Base-by-base conservation (phyloP, 306 rosid genomes). In the Nissolia schottii region DNA sequence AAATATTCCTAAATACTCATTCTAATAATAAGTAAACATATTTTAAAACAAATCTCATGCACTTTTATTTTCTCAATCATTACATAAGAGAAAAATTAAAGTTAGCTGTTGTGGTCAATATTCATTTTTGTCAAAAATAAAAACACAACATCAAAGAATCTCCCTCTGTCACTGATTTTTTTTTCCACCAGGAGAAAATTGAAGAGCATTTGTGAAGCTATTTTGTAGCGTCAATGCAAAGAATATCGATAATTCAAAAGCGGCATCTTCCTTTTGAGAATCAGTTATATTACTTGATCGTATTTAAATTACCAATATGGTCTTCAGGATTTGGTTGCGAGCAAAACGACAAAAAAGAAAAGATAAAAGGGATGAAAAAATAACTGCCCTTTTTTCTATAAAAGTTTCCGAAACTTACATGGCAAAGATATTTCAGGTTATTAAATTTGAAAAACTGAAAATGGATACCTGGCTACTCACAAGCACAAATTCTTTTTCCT, bases 401-500 rank as follows among this genome's bases (percentile, higher is more conserved):
- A 71, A 66, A 64, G 77, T 54, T 49, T 64, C 50, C 56, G 41
- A 84, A 74, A 74, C 70, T 2, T 68, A 76, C 83, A 61, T 74
- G 22, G 63, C 56, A 64, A 51, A 9, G 54, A 45, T 71, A 64
- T 63, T 64, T 62, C 24, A 41, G 41, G 27, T 28, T 16, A 55
- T 40, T 40, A 13, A 70, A 78, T 57, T 31, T 46, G 45, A 67
- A 76, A 27, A 56, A 66, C 80, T 10, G 15, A 45, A 66, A 67
- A 66, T 56, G 2, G 41, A 65, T 45, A 48, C 19, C n/a, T 43
- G 19, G 50, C 50, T 43, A 8, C 53, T 66, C 29, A 25, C 19
- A 49, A 34, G 38, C 10, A 19, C 18, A 59, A 24, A 0, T 59
- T 29, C 8, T 1, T 0, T 5, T 15, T 4, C 12, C 41, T 35